Evolutionary conservation across 2,329 filamentous ascomycete genomes (phyloP), one percentile per base, ranked within the genome.

Genomic region (Malbranchea zuffiana): DNA sequence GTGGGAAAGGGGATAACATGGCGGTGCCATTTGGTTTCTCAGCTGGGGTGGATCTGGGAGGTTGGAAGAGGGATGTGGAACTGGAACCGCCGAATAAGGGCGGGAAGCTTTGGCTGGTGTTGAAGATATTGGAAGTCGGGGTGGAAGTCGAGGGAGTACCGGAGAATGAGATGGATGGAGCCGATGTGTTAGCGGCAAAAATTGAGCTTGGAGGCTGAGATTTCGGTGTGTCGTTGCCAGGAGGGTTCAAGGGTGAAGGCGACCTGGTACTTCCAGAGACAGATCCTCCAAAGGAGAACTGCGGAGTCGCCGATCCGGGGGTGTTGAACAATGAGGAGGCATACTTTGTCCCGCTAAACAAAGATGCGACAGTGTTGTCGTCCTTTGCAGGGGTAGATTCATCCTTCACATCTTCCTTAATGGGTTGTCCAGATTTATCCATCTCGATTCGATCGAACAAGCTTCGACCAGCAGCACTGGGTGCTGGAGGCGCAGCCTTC

Each of bases 401-500:
- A 8, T 40, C 43, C 12, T 33, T 24, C 15, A 29, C 32, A 13
- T 35, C 41, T 18, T 27, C 35, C 19, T 27, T 45, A 20, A 50
- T 50, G 1, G 47, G 51, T 11, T 54, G 50, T 8, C 52, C 52
- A 6, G 44, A 48, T 1, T 45, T 27, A 20, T 50, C 46, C 27
- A 48, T 47, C 37, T 55, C 44, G 5, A 61, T 49, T 28, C 54
- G 52, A 33, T 57, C 57, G 35, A 62, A 61, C 26, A 61, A 44
- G 37, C 55, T 60, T 20, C 54, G 53, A 16, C 54, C 46, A 26
- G 43, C 39, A 18, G 48, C 42, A 8, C 48, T 13, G 4, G 45
- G 34, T 6, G 45, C 33, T 17, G 29, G 18, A 18, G 24, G 29
- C 16, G 40, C n/a, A 38, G 39, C 33, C 39, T 34, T 31, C 13